Evolutionary conservation across 176 grass and related monocot genomes (phyloP).

Genomic region (Avena atlantica): DNA sequence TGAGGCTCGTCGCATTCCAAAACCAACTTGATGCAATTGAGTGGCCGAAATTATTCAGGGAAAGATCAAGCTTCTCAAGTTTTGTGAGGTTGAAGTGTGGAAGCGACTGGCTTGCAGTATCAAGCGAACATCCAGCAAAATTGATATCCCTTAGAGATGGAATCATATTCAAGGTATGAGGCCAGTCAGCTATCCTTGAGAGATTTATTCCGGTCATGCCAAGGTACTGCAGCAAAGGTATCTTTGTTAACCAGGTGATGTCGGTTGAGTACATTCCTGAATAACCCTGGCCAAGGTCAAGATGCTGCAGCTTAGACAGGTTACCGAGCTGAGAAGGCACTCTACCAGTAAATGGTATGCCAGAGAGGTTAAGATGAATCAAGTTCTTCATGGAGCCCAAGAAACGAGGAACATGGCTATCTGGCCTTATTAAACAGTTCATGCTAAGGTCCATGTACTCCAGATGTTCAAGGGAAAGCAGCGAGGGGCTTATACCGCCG

Average conservation of each 20-base stretch:
- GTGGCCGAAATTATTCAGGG: not conserved
- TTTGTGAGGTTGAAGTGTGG: conserved; percentile 11
- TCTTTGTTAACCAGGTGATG: not conserved
- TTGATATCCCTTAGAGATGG: not conserved
- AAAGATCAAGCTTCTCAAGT: conserved; percentile 30
- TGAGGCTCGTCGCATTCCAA: conserved; percentile 34
- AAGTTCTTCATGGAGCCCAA: not conserved
- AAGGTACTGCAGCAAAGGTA: conserved; percentile 14
- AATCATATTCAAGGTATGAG: conserved; percentile 19
- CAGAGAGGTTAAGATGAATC: not conserved
- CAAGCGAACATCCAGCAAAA: not conserved
- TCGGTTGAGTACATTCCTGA: not conserved
- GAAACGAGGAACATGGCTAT: not conserved
- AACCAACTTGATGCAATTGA: conserved; percentile 45
- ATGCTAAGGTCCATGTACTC: not conserved
- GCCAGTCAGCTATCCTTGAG: not conserved
- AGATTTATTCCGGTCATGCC: conserved; percentile 12
- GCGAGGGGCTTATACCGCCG: no score
- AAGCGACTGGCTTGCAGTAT: not conserved
- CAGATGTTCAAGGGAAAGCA: not conserved
- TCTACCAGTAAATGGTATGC: not conserved
- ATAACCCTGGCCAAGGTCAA: not conserved
- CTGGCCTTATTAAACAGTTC: not conserved
- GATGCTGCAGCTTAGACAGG: not conserved
- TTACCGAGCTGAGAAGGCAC: not conserved